Evolutionary conservation across 139 green algal species (phyloP), one percentile per base, ranked within the genome.

Genomic region (Volvox reticuliferus): DNA sequence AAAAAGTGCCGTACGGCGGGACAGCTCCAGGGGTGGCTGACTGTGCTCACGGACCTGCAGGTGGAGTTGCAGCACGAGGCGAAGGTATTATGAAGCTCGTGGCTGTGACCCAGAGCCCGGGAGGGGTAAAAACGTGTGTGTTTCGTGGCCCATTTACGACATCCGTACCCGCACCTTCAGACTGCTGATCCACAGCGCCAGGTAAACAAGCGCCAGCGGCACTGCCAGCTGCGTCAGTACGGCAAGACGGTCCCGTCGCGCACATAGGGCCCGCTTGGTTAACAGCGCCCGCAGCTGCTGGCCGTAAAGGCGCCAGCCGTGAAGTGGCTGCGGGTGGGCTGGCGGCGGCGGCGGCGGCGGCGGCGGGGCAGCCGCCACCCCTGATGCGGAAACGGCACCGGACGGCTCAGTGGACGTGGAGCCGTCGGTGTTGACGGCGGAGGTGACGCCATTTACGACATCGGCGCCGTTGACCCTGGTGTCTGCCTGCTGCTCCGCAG

Each of bases 281-380:
- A 97, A 91, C 91, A 98, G 93, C 2, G 94, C 96, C 0, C 88
- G 88, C 32, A 95, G 88, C 90, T 97, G 96, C 82, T 94, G 92
- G 44, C 65, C 67, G 78, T 94, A 96, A 80, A 97, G 92, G 20
- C 79, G 28, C 76, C 22, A 61, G 28, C 89, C 89, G 20, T 20
- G 17, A 77, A 94, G 28, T 35, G 22, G 55, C 30, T 44, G 6
- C 28, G 36, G 71, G 13, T 22, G 68, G 19, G 30, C 65, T 5
- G 71, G 50, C 22, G 36, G 62, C 26, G 87, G 0, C 28, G 83
- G 68, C 17, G 69, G n/a, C 26, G 67, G n/a, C 55, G 68, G 16
- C n/a, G 71, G 44, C 24, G 77, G 9, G 35, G 37, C 28, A 16
- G 78, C 14, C 78, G 78, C 73, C 73, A 36, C 76, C n/a, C 36